A percentile compares a stretch with the other conserved stretches of the same genome.
Evolutionary conservation across 805 yeast species (phyloP).

Genomic region (Jamesozyma jinghongensis): DNA sequence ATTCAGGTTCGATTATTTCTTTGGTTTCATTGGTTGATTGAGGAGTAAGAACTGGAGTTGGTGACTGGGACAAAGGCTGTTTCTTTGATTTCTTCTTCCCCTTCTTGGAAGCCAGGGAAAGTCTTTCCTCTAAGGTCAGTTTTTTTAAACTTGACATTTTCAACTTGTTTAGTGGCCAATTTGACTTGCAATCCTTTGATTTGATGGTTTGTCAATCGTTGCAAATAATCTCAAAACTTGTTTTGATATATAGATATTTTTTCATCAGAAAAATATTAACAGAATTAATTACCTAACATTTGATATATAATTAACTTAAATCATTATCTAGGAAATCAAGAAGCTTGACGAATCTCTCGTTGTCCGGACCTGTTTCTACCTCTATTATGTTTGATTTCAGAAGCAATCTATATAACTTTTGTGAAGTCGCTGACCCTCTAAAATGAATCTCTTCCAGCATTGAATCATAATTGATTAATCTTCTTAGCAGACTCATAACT

Average conservation of each 20-base stretch:
- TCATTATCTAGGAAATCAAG: constrained; percentile 12
- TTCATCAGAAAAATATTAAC: too few relatives aligned
- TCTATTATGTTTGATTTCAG: constrained; percentile 5
- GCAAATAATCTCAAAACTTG: too few relatives aligned
- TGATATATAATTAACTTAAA: not conserved
- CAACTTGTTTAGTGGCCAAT: not conserved
- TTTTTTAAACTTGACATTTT: constrained; percentile 35
- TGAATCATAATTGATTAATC: constrained; percentile 14
- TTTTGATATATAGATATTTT: too few relatives aligned
- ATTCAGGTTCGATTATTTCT: too few relatives aligned
- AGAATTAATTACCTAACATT: too few relatives aligned
- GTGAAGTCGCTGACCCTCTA: not conserved
- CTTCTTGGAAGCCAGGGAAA: constrained; percentile 67
- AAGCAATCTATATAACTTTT: constrained; percentile 14
- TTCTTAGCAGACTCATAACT: constrained; percentile 6
- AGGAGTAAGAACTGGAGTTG: not conserved
- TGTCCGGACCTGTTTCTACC: not conserved
- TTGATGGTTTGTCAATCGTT: too few relatives aligned
- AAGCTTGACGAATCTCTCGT: constrained; percentile 7
- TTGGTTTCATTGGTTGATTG: too few relatives aligned
- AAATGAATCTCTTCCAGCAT: constrained; percentile 13
- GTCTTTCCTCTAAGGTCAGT: constrained; percentile 72
- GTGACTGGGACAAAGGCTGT: constrained; percentile 1
- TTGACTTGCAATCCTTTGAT: too few relatives aligned
- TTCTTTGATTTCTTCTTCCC: constrained; percentile 27